Base-by-base conservation (phyloP, 2,329 filamentous ascomycete species). In the Fusarium sp. region DNA sequence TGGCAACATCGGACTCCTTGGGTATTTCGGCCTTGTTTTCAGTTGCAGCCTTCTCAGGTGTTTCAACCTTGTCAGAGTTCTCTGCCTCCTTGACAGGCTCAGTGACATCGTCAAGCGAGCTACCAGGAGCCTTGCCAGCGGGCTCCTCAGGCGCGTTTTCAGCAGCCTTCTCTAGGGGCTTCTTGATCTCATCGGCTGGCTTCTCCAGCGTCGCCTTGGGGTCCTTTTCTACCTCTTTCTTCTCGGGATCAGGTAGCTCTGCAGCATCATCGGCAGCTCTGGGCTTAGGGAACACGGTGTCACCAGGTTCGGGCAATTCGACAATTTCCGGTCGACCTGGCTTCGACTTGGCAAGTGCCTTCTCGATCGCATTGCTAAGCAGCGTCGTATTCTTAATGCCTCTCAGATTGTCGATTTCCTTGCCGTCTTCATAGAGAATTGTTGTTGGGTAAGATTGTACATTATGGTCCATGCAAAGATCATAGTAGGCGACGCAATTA, bases 401-500 rank as follows among this genome's bases (percentile, higher is more conserved):
- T 15, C 84, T 84, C 59, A 92, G 86, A 54, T 84, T 84, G 61
- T 92, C 89, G 7, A 90, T 80, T 48, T 88, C 81, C 74, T 92
- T 86, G 60, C 94, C 94, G 78, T 97, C 87, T 78, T 96, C 91
- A 83, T 91, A 98, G 11, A 98, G 84, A 23, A 90, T 83, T 46
- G 97, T 92, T 2, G 90, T 92, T 1, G 96, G 96, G 77, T 89
- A 98, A 16, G 88, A 89, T 51, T 79, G 77, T 57, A 98, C 87
- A 2, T 89, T 84, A 68, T 94, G 86, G 30, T 89, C 86, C 52
- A 81, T 79, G 82, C 96, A 99, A 13, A 94, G 84, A 77, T 97
- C 94, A 62, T 89, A 92, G 78, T 91, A 93, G 31, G 93, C 93
- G 55, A 94, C 83, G 80, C 96, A 99, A 82, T 99, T 94, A 70